These are phyloP conservation scores for Crithidia bombi DNA, from an alignment of 208 protist species.

Conservation along the genomic window DNA sequence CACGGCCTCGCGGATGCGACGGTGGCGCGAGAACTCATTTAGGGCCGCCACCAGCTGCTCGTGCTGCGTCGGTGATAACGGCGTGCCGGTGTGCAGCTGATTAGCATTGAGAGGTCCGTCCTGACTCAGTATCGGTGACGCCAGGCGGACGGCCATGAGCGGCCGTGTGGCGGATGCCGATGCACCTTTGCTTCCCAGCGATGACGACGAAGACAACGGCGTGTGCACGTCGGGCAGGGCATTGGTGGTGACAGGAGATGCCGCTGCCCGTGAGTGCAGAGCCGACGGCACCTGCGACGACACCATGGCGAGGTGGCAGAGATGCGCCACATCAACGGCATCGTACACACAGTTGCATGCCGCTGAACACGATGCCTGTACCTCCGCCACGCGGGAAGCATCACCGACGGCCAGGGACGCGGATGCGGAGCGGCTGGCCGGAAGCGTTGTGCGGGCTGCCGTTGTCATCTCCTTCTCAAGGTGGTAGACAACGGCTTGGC, in stretches of 20 bases:
- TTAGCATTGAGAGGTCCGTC: constrained; percentile 10
- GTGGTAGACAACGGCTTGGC: neutral
- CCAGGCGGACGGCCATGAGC: neutral
- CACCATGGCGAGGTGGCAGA: constrained; percentile 28
- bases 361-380: neutral
- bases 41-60: constrained; percentile 41
- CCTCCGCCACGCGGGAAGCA: too few species aligned
- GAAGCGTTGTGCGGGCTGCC: too few species aligned
- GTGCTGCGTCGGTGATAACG: constrained; percentile 40
- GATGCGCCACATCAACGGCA: neutral
- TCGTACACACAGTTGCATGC: constrained; percentile 15
- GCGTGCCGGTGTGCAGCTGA: constrained; percentile 22
- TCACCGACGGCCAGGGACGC: too few species aligned
- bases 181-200: neutral
- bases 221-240: too few species aligned
- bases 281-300: too few species aligned
- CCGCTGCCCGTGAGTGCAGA: too few species aligned
- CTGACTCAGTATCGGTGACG: neutral
- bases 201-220: too few species aligned
- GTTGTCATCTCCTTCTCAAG: too few species aligned
- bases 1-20: constrained; percentile 36
- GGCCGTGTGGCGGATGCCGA: neutral
- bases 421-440: neutral
- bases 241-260: too few species aligned
- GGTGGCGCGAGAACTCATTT: constrained; percentile 27